phyloP scores from a whole-genome alignment of 805 yeast genomes.

The Komagataella pastoris region DNA sequence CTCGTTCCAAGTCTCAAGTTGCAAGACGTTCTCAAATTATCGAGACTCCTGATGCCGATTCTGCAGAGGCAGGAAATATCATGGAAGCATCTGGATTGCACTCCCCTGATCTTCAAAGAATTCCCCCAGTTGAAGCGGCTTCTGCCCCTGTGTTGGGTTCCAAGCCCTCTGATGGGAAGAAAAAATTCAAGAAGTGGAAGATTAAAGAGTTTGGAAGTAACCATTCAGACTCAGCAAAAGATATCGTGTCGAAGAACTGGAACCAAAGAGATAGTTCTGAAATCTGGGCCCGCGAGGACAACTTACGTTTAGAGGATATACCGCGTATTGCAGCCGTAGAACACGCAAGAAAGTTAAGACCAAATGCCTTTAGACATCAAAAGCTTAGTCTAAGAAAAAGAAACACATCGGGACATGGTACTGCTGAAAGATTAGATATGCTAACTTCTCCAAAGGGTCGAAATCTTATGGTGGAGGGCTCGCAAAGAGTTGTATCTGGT shows the following conservation, averaged over 20 bases:
- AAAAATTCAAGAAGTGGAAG: conserved; percentile 16
- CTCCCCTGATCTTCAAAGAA: not conserved
- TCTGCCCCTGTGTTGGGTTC: conserved; percentile 10
- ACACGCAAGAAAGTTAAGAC: conserved; percentile 86
- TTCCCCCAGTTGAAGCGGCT: conserved; percentile 5
- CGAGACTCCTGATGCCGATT: conserved; percentile 42
- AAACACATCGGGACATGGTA: not conserved
- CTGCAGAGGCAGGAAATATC: conserved; percentile 14
- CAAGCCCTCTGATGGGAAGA: conserved; percentile 10
- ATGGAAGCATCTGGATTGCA: not conserved
- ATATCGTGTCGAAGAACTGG: conserved; percentile 12
- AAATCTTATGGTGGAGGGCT: conserved; percentile 6
- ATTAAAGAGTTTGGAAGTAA: conserved; percentile 9
- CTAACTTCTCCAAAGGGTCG: conserved; percentile 23
- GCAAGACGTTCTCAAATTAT: conserved; percentile 56
- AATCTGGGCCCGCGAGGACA: conserved; percentile 65
- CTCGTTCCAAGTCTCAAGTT: conserved; percentile 38
- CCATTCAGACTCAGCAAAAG: not conserved
- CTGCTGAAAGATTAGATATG: conserved; percentile 13
- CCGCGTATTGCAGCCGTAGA: conserved; percentile 96
- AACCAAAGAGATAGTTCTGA: conserved; percentile 41
- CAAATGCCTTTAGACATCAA: conserved; percentile 83
- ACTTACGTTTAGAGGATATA: conserved; percentile 87
- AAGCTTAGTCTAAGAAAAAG: conserved; percentile 12
- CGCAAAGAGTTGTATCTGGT: not conserved